Base-by-base conservation (phyloP, 768 basidiomycete species). In the Agaricus subrufescens region DNA sequence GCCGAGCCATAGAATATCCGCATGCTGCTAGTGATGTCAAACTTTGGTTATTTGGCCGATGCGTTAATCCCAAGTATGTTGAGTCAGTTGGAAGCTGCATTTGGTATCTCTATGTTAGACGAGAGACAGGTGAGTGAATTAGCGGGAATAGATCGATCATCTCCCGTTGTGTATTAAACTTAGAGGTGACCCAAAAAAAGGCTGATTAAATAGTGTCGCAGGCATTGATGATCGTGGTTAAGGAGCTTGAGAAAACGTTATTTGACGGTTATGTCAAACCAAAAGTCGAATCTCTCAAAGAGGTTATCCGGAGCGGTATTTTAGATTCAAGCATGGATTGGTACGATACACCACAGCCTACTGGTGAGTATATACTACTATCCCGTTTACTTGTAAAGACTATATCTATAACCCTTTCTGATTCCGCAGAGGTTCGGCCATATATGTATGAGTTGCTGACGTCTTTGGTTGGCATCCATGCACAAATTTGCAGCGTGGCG, bases 371-470 rank as follows among this genome's bases (percentile, higher is more conserved):
- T 50, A 54, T 44, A 44, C 46, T 44, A 27, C 14, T 14, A 2
- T 49, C n/a, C 37, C 30, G 39, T 31, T 5, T 11, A 3, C 34
- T 34, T 34, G 34, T 34, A 34, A 34, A 34, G 7, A 6, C 7
- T 34, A 3, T 34, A 34, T 11, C 11, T 6, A 34, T 34, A 34
- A 11, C 34, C 34, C 3, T 34, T 34, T 34, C 1, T 34, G 34
- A 6, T 8, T 3, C 34, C 34, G 42, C 57, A 79, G 97, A 97
- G 72, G 94, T 99, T 57, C 86, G 96, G 46, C 84, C 92, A 11
- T 99, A 95, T 71, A 91, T 98, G 82, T 95, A 89, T 71, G 86
- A 91, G 64, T 83, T 84, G 6, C 76, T 98, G 56, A 85, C 98
- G 70, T 84, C 83, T 65, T 82, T 99, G 57, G 97, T 99, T 53